Base-by-base conservation (phyloP, 805 yeast species). In the Ogataea sp. region DNA sequence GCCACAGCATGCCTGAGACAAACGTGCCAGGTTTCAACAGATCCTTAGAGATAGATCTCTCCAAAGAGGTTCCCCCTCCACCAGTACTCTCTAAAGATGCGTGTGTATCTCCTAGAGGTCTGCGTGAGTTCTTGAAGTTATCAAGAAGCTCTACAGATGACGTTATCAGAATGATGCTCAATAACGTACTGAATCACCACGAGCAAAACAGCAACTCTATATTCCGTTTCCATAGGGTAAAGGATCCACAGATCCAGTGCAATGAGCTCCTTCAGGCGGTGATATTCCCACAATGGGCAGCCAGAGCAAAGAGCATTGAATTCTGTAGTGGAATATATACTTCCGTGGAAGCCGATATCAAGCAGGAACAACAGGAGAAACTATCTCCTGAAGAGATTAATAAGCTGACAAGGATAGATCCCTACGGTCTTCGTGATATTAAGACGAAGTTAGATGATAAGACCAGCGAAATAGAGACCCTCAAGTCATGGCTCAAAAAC, bases 241-340 rank as follows among this genome's bases (percentile, higher is more conserved):
- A 23, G 6, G 32, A 48, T 0, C 27, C 34, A 14, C 15, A 26
- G 15, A 26, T 42, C 6, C 50, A 56, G 6, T 74, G 79, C 46
- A 34, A 51, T 18, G 53, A 52, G 6, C 62, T 70, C 32, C 48
- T 68, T 1, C 36, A 52, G 13, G 44, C 55, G 2, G 62, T 68
- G 26, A 39, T 75, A n/a, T 63, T 58, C 41, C 70, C 71, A 7
- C 66, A 65, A 31, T 75, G 80, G 80, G 45, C 48, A n/a, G 55
- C 61, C 20, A 56, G 80, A 41, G 38, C 55, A 1, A 42, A 50
- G 3, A 60, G 67, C 1, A 65, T 75, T 20, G 50, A 54, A n/a
- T 72, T 53, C 44, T 75, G 80, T 47, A 51, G 58, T 6, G 21
- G 42, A 2, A 67, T 63, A 45, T 53, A 61, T 7, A 39, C 43